Evolutionary conservation across 2,329 filamentous ascomycete species (phyloP).

Genomic region (Cercospora nicotianae): DNA sequence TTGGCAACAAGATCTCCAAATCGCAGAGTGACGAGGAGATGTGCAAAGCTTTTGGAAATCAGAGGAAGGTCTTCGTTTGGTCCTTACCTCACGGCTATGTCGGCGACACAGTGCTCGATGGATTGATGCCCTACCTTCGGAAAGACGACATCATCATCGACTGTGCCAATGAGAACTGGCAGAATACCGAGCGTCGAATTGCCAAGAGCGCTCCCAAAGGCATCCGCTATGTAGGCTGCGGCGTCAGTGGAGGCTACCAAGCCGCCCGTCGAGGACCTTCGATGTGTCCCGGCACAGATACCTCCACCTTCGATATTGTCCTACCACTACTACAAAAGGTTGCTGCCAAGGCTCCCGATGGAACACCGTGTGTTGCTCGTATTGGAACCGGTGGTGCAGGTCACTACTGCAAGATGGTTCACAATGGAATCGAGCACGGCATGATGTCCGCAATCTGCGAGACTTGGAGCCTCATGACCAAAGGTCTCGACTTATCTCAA

Average conservation of each 20-base stretch:
- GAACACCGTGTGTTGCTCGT: constrained; percentile 60
- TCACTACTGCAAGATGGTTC: constrained; percentile 75
- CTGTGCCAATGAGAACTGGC: constrained; percentile 67
- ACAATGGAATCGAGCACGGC: constrained; percentile 72
- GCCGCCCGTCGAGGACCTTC: constrained; percentile 65
- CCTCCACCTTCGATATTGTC: constrained; percentile 57
- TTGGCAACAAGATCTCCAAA: constrained; percentile 43
- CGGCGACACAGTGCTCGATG: constrained; percentile 50
- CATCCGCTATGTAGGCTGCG: constrained; percentile 66
- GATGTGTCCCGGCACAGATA: constrained; percentile 65
- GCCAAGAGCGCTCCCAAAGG: constrained; percentile 56
- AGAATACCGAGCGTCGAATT: constrained; percentile 62
- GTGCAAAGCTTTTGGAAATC: constrained; percentile 41
- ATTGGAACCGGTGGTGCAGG: constrained; percentile 64
- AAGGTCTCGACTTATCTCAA: constrained; percentile 58
- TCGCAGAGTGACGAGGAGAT: constrained; percentile 52
- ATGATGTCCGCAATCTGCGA: constrained; percentile 66
- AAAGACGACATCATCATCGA: constrained; percentile 67
- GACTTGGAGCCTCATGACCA: constrained; percentile 63
- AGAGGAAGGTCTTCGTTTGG: constrained; percentile 40
- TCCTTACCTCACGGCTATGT: constrained; percentile 41
- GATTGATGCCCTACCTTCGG: constrained; percentile 54
- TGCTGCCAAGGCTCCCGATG: constrained; percentile 62
- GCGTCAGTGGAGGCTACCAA: constrained; percentile 69
- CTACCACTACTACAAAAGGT: constrained; percentile 62